Evolutionary conservation across 495 filamentous ascomycete species (phyloP), one percentile per base, ranked within the genome.

Genomic region (Thermothielavioides terrestris): DNA sequence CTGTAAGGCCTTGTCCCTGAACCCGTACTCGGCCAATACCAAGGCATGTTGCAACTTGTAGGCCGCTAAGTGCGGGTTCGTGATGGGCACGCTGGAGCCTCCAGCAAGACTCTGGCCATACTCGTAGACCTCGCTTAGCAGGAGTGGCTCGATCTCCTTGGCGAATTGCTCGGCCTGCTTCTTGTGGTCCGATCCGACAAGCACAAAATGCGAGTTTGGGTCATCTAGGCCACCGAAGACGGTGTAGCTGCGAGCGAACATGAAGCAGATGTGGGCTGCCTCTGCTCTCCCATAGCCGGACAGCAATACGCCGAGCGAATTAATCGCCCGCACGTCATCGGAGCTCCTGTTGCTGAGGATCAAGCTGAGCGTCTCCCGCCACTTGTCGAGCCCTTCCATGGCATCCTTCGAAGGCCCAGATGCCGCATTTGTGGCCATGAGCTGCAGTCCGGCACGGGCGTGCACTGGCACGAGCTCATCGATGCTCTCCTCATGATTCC

Each of bases 381-480:
- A 99, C 60, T 85, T 86, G 55, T 95, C 85, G 21, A 99, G 74
- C 14, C 92, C 92, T 59, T 86, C 85, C 18, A 87, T 69, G 0
- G 84, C 83, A 63, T 89, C 84, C 57, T 84, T 85, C 7, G 82
- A 76, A 18, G 78, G 58, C 3, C 77, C 83, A 41, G 76, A 68
- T 21, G 76, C 71, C 52, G 79, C 71, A 23, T 79, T 73, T 43
- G 81, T 84, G 58, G 82, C 88, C 52, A 94, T 76, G 72, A 99
- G 84, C 62, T 92, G 88, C 50, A 96, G 78, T 5, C 94, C 94
- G 39, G 90, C 87, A 27, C 94, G 79, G 34, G 92, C 94, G 47
- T 90, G 92, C 20, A 84, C 84, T 9, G 92, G 91, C n/a, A 99
- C 92, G 39, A 99, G 80, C 59, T 96, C 89, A 63, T 99, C 92